Evolutionary conservation across 2,329 filamentous ascomycete genomes (phyloP).

Genomic region (Claviceps humidiphila): DNA sequence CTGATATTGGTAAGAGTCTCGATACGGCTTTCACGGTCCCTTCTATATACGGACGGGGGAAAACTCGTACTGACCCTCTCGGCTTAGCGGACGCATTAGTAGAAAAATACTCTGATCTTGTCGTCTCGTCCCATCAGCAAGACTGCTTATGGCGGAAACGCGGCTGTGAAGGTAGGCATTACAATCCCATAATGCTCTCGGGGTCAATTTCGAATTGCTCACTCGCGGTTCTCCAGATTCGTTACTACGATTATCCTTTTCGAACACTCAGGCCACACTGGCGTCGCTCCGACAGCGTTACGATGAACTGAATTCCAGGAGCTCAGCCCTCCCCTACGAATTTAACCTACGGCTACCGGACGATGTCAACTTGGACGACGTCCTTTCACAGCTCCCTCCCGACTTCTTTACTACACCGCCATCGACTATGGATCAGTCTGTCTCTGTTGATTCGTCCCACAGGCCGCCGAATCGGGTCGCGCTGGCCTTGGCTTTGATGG

Average conservation of each 20-base stretch:
- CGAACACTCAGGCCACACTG: conserved; percentile 46
- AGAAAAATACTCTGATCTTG: conserved; percentile 59
- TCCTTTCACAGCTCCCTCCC: conserved; percentile 35
- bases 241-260: conserved; percentile 48
- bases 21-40: no score
- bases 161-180: conserved; percentile 64
- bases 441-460: conserved; percentile 14
- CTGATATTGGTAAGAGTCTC: conserved; percentile 38
- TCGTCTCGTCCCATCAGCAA: conserved; percentile 63
- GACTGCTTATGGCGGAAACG: conserved; percentile 76
- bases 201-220: neutral
- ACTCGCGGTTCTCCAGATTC: conserved; percentile 28
- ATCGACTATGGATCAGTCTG: conserved; percentile 13
- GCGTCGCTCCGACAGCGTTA: conserved; percentile 49
- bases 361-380: conserved; percentile 34
- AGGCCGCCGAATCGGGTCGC: conserved; percentile 43
- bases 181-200: neutral
- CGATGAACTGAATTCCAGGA: conserved; percentile 42
- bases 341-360: conserved; percentile 47
- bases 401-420: conserved; percentile 40
- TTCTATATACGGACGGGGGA: neutral
- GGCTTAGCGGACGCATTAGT: conserved; percentile 50
- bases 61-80: conserved; percentile 9
- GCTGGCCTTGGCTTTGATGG: conserved; percentile 55
- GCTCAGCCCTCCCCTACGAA: conserved; percentile 44